Evolutionary conservation across 345 rosid species (phyloP).

Genomic region (Microcos paniculata): DNA sequence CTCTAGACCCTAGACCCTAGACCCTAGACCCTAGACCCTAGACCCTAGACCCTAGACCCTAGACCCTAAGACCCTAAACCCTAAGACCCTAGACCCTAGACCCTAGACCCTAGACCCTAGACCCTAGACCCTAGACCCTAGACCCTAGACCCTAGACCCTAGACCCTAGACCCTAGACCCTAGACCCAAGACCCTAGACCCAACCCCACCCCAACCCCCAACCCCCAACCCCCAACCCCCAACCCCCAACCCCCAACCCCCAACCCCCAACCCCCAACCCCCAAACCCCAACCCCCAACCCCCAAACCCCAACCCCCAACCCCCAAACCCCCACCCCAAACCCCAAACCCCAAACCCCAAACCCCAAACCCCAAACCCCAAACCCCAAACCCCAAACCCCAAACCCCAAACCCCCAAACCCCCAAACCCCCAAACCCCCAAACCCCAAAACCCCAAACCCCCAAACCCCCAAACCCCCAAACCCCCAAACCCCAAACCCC

Average conservation of each 20-base stretch:
- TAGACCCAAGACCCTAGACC: neutral
- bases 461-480: too few relatives aligned
- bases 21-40: slow-evolving; percentile 16
- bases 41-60: slow-evolving; percentile 1
- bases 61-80: too few relatives aligned
- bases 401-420: slow-evolving; percentile 18
- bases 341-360: slow-evolving; percentile 20
- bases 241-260: too few relatives aligned
- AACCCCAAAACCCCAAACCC: slow-evolving; percentile 23
- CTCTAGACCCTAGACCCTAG: slow-evolving; percentile 12
- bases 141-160: slow-evolving; percentile 16
- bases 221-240: too few relatives aligned
- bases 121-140: slow-evolving; percentile 18
- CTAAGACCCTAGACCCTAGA: neutral
- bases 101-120: slow-evolving; percentile 14
- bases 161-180: slow-evolving; percentile 15
- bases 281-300: too few relatives aligned
- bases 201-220: neutral
- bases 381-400: slow-evolving; percentile 23
- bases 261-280: too few relatives aligned
- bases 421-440: slow-evolving; percentile 19
- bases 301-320: too few relatives aligned
- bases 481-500: slow-evolving; percentile 1
- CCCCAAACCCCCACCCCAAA: too few relatives aligned
- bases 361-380: slow-evolving; percentile 13